Evolutionary conservation across 83 land plant species (phyloP), one percentile per base, ranked within the genome.

Genomic region (Thuja plicata): DNA sequence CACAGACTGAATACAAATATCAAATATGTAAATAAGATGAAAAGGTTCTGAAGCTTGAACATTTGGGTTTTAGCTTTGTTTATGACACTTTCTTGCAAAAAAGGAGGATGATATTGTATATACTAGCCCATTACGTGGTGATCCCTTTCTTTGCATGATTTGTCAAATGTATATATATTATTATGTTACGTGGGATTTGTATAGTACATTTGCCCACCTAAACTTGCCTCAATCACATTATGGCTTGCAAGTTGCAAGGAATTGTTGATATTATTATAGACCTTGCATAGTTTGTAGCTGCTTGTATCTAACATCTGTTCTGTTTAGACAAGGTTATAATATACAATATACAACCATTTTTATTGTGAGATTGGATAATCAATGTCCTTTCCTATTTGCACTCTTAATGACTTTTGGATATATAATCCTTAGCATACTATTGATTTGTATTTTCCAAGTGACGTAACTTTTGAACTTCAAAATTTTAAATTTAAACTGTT

Each of bases 201-300:
- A 83, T 83, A 48, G 85, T 4, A 45, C 21, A 13, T 30, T 17
- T 30, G 30, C 52, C 55, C 34, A 27, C 35, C 34, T 48, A 43
- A 83, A 66, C n/a, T 27, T 46, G 6, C 50, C 6, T 46, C 84
- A 9, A 38, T 79, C 50, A 24, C 46, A 41, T 45, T 40, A 82
- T 48, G 37, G 50, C 32, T 46, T 83, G 55, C 85, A 83, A 83
- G 85, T 46, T 83, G 55, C 85, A 83, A 83, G 85, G 85, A 83
- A 83, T 83, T 83, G 85, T 83, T 48, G 57, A 46, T 83, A 83
- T 83, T 83, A 83, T 83, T 48, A 5, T 83, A 43, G 55, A 83
- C 57, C 85, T 83, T 48, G 85, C 85, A 82, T 82, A 24, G n/a
- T 45, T 24, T 82, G 50, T 19, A 21, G 84, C 19, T 40, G 24